Evolutionary conservation across 2,329 filamentous ascomycete genomes (phyloP).

Genomic region (Aureobasidium sp.): DNA sequence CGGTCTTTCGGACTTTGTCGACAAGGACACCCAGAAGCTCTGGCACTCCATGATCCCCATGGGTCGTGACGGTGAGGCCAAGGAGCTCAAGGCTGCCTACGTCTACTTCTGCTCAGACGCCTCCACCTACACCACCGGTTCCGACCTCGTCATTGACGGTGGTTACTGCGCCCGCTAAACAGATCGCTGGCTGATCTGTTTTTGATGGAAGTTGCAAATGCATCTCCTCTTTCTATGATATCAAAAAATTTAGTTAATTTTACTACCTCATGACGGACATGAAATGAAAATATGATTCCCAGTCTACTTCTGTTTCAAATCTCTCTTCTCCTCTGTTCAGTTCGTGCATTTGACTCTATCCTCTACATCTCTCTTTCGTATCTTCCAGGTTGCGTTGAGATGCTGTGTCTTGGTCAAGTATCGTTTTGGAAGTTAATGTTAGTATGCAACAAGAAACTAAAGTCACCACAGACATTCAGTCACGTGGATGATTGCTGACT

Average conservation of each 20-base stretch:
- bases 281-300: constrained; percentile 5
- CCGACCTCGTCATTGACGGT: constrained; percentile 43
- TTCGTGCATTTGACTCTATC: too few relatives aligned
- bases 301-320: background rate
- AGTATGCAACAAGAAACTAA: too few relatives aligned
- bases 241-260: background rate
- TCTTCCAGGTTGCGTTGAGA: too few relatives aligned
- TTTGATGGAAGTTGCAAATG: background rate
- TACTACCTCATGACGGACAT: constrained; percentile 2
- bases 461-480: too few relatives aligned
- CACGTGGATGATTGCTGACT: too few relatives aligned
- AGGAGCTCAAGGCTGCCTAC: constrained; percentile 56
- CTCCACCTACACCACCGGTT: constrained; percentile 42
- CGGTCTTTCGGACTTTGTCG: constrained; percentile 57
- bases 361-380: too few relatives aligned
- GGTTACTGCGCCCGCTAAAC: constrained; percentile 30
- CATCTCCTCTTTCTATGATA: background rate
- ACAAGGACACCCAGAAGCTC: constrained; percentile 47
- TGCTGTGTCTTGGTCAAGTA: too few relatives aligned
- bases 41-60: constrained; percentile 54
- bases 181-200: constrained; percentile 12
- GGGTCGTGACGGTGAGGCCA: constrained; percentile 53
- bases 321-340: too few relatives aligned
- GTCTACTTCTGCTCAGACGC: constrained; percentile 47
- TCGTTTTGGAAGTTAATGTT: too few relatives aligned